These are phyloP conservation scores for Sarcomyxa edulis DNA, from an alignment of 768 basidiomycete species.

Conservation along the genomic window DNA sequence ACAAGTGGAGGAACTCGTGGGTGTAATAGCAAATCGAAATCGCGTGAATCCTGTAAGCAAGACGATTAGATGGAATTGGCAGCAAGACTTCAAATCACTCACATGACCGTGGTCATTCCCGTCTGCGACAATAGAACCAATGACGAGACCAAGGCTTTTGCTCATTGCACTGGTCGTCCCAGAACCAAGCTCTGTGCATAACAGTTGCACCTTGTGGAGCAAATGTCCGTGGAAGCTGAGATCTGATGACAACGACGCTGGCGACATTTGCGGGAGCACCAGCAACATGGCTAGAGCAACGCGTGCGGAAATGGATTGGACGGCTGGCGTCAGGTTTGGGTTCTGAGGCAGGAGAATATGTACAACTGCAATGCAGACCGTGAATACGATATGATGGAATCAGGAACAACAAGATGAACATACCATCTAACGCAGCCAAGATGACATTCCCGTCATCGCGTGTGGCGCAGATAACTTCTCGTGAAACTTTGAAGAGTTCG, in stretches of 20 bases:
- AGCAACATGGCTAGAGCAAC: slow-evolving; percentile 53
- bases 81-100: not conserved
- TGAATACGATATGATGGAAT: slow-evolving; percentile 3
- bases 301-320: slow-evolving; percentile 56
- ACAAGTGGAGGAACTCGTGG: slow-evolving; percentile 76
- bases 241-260: slow-evolving; percentile 50
- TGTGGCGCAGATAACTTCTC: slow-evolving; percentile 43
- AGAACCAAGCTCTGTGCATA: slow-evolving; percentile 43
- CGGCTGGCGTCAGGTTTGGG: slow-evolving; percentile 41
- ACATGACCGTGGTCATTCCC: slow-evolving; percentile 14
- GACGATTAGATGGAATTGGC: not conserved
- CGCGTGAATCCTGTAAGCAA: slow-evolving; percentile 19
- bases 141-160: slow-evolving; percentile 53
- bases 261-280: slow-evolving; percentile 50
- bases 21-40: slow-evolving; percentile 64
- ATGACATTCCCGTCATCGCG: slow-evolving; percentile 46
- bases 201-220: slow-evolving; percentile 36
- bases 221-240: slow-evolving; percentile 41
- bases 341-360: slow-evolving; percentile 42
- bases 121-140: slow-evolving; percentile 29
- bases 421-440: slow-evolving; percentile 56
- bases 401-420: slow-evolving; percentile 8
- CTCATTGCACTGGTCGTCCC: slow-evolving; percentile 58
- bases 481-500: slow-evolving; percentile 54
- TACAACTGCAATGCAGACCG: slow-evolving; percentile 34